These are phyloP conservation scores for Samsoniella hepiali DNA, from an alignment of 2,329 filamentous ascomycete species.

Conservation along the genomic window DNA sequence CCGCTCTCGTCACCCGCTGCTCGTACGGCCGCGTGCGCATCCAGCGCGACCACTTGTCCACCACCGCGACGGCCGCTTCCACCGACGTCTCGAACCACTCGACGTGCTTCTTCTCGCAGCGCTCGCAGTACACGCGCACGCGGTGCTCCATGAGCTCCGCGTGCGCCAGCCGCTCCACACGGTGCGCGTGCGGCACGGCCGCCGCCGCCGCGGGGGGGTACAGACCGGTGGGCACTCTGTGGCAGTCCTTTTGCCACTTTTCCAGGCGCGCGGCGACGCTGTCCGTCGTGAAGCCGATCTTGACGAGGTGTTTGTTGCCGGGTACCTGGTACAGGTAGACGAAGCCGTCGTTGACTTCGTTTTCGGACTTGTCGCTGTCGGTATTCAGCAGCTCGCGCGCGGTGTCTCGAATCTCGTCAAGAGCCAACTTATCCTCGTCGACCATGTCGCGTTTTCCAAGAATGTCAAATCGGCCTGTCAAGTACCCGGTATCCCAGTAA, in stretches of 20 bases:
- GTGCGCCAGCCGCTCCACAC: conserved; percentile 14
- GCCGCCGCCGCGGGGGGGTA: background rate
- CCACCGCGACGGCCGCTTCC: background rate
- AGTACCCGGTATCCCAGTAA: background rate
- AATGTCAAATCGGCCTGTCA: background rate
- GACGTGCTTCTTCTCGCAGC: conserved; percentile 12
- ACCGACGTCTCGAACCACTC: conserved; percentile 14
- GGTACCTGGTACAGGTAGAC: conserved; percentile 15
- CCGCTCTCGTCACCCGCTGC: background rate
- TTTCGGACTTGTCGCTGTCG: conserved; percentile 26
- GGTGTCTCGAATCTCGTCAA: background rate
- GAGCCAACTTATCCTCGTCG: background rate
- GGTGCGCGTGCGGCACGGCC: conserved; percentile 10
- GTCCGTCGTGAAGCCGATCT: conserved; percentile 12
- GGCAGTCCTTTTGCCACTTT: conserved; percentile 12
- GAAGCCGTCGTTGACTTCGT: conserved; percentile 34
- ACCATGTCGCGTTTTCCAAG: background rate
- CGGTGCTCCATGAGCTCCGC: conserved; percentile 15
- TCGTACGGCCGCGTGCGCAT: conserved; percentile 8
- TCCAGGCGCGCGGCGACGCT: background rate
- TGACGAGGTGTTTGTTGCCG: conserved; percentile 11
- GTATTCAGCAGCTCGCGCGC: conserved; percentile 8
- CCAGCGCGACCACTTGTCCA: conserved; percentile 14
- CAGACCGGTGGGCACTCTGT: background rate
- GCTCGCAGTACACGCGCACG: conserved; percentile 8